Percentiles rank a stretch among this genome's conserved stretches.
These are phyloP conservation scores for Aspergillus transmontanensis DNA, from an alignment of 2,329 filamentous ascomycete genomes.

Conservation along the genomic window DNA sequence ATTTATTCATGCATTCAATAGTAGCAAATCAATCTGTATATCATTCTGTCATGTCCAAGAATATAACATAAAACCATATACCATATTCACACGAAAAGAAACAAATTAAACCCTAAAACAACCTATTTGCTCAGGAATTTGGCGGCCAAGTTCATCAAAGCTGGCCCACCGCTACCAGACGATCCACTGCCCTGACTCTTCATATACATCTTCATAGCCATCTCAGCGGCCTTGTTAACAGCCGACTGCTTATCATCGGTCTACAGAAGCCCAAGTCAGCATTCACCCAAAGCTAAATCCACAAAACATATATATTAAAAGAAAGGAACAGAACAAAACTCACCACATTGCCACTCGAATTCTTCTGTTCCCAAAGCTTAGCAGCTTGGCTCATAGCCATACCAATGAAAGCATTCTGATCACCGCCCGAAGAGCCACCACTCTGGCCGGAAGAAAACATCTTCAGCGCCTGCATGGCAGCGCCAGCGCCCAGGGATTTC, in stretches of 20 bases:
- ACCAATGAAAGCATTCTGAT: slow-evolving; percentile 79
- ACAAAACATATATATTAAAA: background rate
- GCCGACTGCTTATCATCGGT: slow-evolving; percentile 77
- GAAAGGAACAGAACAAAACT: slow-evolving; percentile 27
- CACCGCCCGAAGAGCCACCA: slow-evolving; percentile 37
- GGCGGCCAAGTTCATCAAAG: slow-evolving; percentile 60
- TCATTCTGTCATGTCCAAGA: background rate
- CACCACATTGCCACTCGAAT: slow-evolving; percentile 56
- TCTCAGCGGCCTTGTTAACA: slow-evolving; percentile 77
- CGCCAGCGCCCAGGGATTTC: slow-evolving; percentile 45
- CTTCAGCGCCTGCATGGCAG: slow-evolving; percentile 65
- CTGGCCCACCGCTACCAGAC: slow-evolving; percentile 49
- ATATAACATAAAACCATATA: background rate
- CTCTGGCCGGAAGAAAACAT: slow-evolving; percentile 67
- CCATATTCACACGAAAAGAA: slow-evolving; percentile 1
- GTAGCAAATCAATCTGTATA: background rate
- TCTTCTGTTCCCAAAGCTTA: slow-evolving; percentile 70
- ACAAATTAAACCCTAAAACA: background rate
- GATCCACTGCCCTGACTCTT: slow-evolving; percentile 67
- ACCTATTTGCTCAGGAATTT: slow-evolving; percentile 55
- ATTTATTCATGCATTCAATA: background rate
- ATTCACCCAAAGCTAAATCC: slow-evolving; percentile 6
- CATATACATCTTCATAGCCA: slow-evolving; percentile 89
- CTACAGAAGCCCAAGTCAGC: slow-evolving; percentile 24
- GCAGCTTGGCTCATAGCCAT: slow-evolving; percentile 86